phyloP scores from a whole-genome alignment of 441 rosid species.

The Erodium moschatum region DNA sequence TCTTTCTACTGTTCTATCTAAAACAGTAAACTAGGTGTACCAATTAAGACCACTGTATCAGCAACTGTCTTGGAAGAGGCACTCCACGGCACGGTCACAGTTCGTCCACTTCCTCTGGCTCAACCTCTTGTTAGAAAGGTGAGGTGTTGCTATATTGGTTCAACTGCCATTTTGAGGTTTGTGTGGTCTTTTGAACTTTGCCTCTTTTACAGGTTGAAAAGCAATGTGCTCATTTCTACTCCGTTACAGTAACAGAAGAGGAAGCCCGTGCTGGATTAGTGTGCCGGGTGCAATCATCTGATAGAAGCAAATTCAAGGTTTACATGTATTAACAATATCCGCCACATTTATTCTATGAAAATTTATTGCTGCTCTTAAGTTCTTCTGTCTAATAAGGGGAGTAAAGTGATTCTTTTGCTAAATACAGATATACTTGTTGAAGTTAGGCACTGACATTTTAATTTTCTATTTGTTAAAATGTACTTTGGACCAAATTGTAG shows the following conservation, averaged over 20 bases:
- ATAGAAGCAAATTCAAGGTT: slow-evolving; percentile 98
- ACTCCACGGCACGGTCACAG: slow-evolving; percentile 58
- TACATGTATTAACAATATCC: not conserved
- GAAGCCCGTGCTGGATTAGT: slow-evolving; percentile 78
- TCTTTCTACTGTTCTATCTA: slow-evolving; percentile 14
- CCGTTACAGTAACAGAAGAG: slow-evolving; percentile 75
- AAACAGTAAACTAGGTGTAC: slow-evolving; percentile 88
- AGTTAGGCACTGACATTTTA: too few relatives aligned
- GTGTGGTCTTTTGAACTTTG: slow-evolving; percentile 23
- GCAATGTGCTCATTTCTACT: slow-evolving; percentile 95
- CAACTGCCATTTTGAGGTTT: slow-evolving; percentile 12
- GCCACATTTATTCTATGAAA: too few relatives aligned
- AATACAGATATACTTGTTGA: too few relatives aligned
- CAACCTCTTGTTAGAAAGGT: slow-evolving; percentile 67
- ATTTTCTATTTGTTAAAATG: too few relatives aligned
- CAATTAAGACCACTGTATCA: slow-evolving; percentile 91
- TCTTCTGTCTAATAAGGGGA: too few relatives aligned
- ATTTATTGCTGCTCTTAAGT: too few relatives aligned
- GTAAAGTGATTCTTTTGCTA: too few relatives aligned
- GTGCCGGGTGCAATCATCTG: slow-evolving; percentile 77
- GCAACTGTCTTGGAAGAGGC: slow-evolving; percentile 94
- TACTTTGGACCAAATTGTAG: too few relatives aligned
- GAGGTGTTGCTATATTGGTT: slow-evolving; percentile 18
- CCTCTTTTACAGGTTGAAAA: slow-evolving; percentile 69
- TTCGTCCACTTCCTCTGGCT: slow-evolving; percentile 53